phyloP scores from a whole-genome alignment of 2,329 filamentous ascomycete species.

The Nothophaeocryptopus gaeumannii region DNA sequence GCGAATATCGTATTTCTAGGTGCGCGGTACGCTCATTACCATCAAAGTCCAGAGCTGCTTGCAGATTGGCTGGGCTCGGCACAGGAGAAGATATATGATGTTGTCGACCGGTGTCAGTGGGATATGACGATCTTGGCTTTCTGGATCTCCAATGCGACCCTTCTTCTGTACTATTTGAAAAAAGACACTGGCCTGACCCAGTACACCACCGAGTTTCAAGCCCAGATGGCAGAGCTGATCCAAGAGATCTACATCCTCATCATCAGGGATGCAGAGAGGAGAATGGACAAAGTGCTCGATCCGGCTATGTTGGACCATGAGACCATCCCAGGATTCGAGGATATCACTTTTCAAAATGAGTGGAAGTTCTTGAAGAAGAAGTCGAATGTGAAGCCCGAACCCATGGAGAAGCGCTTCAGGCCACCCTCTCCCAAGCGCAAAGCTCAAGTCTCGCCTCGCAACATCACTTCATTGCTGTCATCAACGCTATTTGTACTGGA shows the following conservation, averaged over 20 bases:
- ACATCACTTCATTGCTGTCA: constrained; percentile 90
- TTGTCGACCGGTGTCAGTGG: constrained; percentile 95
- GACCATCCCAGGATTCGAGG: constrained; percentile 94
- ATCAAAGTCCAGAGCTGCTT: constrained; percentile 81
- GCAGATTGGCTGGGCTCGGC: constrained; percentile 76
- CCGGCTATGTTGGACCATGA: constrained; percentile 95
- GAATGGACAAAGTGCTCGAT: constrained; percentile 94
- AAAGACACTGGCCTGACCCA: constrained; percentile 82
- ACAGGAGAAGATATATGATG: constrained; percentile 94
- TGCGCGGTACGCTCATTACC: constrained; percentile 93
- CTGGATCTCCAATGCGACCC: constrained; percentile 95
- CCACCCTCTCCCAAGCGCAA: constrained; percentile 91
- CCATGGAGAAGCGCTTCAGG: constrained; percentile 82
- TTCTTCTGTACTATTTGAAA: constrained; percentile 93
- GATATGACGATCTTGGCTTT: constrained; percentile 99
- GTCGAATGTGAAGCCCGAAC: constrained; percentile 81
- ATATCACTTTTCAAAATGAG: constrained; percentile 95
- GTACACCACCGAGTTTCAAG: constrained; percentile 83
- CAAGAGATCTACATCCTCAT: constrained; percentile 99
- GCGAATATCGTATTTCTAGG: constrained; percentile 96
- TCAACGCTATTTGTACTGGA: constrained; percentile 96
- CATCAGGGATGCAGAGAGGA: constrained; percentile 89
- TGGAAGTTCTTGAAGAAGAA: constrained; percentile 97
- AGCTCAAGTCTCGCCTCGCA: constrained; percentile 87
- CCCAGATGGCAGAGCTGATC: constrained; percentile 88